Evolutionary conservation across 106 monocot species (phyloP).

Genomic region (Apostasia ramifera): DNA sequence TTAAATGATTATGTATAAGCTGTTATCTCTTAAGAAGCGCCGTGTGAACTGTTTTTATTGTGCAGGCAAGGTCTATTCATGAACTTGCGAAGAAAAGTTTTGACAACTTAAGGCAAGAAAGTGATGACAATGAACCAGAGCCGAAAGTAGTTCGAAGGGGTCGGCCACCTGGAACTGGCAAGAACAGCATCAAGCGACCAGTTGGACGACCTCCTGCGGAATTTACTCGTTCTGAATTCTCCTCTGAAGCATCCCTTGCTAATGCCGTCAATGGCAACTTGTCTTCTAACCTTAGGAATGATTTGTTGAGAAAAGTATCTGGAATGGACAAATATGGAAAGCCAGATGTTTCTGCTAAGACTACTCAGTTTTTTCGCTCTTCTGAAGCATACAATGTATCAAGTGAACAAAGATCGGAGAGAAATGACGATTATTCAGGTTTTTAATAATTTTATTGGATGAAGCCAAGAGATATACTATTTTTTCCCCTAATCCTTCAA

Average conservation of each 20-base stretch:
- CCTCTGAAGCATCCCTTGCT: conserved; percentile 31
- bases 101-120: conserved; percentile 80
- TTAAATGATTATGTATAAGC: not conserved
- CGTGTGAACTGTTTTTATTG: conserved; percentile 4
- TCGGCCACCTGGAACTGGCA: conserved; percentile 64
- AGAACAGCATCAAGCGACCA: conserved; percentile 37
- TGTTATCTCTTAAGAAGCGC: not conserved
- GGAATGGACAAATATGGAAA: conserved; percentile 15
- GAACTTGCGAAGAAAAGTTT: conserved; percentile 89
- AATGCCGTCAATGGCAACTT: conserved; percentile 30
- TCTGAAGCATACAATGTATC: conserved; percentile 16
- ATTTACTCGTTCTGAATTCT: conserved; percentile 29
- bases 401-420: conserved; percentile 35
- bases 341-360: conserved; percentile 9
- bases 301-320: conserved; percentile 26
- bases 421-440: conserved; percentile 64
- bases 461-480: not conserved
- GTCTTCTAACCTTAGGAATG: conserved; percentile 25
- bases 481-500: not conserved
- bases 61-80: conserved; percentile 77
- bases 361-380: conserved; percentile 20
- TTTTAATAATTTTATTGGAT: not conserved
- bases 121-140: conserved; percentile 52
- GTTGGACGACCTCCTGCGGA: conserved; percentile 39
- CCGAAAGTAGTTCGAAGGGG: conserved; percentile 60